Evolutionary conservation across 495 filamentous ascomycete genomes (phyloP).

Genomic region (Talaromyces proteolyticus): DNA sequence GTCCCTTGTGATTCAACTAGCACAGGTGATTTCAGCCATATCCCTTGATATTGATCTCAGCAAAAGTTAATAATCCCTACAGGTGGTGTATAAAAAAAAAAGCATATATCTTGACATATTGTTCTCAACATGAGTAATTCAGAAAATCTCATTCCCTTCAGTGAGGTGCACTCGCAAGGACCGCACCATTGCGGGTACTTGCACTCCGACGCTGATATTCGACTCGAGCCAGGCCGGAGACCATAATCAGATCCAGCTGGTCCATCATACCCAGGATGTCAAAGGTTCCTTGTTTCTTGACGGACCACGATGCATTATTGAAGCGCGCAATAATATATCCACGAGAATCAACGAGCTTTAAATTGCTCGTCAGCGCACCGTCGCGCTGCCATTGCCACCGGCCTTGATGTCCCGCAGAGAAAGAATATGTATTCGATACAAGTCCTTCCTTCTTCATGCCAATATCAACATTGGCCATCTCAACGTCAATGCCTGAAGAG

Average conservation of each 20-base stretch:
- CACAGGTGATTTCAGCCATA: no score
- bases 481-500: not conserved
- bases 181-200: not conserved
- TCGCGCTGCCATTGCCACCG: not conserved
- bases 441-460: not conserved
- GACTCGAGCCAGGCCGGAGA: not conserved
- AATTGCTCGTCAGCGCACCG: not conserved
- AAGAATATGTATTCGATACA: not conserved
- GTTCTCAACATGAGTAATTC: not conserved
- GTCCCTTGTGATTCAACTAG: no score
- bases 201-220: not conserved
- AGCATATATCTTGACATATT: no score
- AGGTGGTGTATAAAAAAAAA: no score
- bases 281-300: not conserved
- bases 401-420: not conserved
- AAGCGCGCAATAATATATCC: not conserved
- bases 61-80: no score
- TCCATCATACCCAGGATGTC: not conserved
- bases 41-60: no score
- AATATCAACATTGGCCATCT: not conserved
- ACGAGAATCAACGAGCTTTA: not conserved
- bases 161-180: not conserved
- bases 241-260: not conserved
- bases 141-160: not conserved
- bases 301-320: not conserved